Evolutionary conservation across 2,329 filamentous ascomycete genomes (phyloP).

Genomic region (Bisporella sp.): DNA sequence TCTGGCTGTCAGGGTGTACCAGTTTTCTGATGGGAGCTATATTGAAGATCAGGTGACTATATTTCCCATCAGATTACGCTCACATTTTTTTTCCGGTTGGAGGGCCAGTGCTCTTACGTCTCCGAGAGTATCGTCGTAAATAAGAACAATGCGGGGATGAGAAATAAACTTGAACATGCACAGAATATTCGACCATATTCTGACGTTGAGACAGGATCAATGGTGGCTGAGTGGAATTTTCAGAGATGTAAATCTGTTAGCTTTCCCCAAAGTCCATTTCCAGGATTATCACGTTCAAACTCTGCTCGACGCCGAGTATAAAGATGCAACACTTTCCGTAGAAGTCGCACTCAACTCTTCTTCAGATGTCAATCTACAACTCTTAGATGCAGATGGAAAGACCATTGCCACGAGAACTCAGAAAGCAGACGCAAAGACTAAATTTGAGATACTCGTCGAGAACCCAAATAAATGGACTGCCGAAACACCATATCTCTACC

Average conservation of each 20-base stretch:
- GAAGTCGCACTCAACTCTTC: slow-evolving; percentile 36
- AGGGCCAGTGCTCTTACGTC: too few species aligned
- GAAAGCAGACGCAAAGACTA: slow-evolving; percentile 5
- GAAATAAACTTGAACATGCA: too few species aligned
- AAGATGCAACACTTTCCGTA: slow-evolving; percentile 42
- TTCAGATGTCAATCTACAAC: slow-evolving; percentile 30
- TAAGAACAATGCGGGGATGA: too few species aligned
- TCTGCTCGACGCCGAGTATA: slow-evolving; percentile 43
- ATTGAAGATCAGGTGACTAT: slow-evolving; percentile 40
- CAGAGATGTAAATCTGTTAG: slow-evolving; percentile 44
- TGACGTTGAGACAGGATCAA: slow-evolving; percentile 33
- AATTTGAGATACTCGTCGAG: slow-evolving; percentile 30
- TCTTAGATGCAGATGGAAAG: slow-evolving; percentile 38
- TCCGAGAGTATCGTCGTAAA: too few species aligned
- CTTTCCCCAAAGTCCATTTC: slow-evolving; percentile 39
- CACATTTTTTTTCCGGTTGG: background rate
- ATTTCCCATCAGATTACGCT: background rate
- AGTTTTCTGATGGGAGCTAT: slow-evolving; percentile 49
- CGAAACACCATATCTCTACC: slow-evolving; percentile 57
- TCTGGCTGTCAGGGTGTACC: slow-evolving; percentile 46
- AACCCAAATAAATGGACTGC: slow-evolving; percentile 60
- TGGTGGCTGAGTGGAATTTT: slow-evolving; percentile 48
- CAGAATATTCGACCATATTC: background rate
- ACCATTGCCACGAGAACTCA: slow-evolving; percentile 10
- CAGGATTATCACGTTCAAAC: slow-evolving; percentile 48